Base-by-base conservation (phyloP, 2,329 filamentous ascomycete species). In the Fusarium neocosmosporiellum region DNA sequence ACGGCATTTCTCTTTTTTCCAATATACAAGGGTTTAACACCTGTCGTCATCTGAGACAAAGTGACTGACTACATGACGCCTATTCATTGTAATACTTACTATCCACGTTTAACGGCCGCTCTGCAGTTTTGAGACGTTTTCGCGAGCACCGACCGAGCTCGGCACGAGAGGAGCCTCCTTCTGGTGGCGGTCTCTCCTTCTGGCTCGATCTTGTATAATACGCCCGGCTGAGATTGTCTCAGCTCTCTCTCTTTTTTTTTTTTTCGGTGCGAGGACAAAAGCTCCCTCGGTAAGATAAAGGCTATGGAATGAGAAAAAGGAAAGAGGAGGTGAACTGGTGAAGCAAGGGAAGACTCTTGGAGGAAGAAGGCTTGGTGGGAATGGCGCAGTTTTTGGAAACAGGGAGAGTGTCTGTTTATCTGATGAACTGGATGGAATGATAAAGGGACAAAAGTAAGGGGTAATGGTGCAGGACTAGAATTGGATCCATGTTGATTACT, bases 81-180 rank as follows among this genome's bases (percentile, higher is more conserved):
- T 74, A 74, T 59, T 70, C 66, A 59, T 74, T 74, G 71, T 74
- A 74, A 74, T 74, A 63, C 24, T 29, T 50, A 50, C 24, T 29
- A 54, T 36, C 43, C 39, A 60, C 55, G 62, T 72, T 72, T 72
- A 67, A 74, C 72, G 72, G 63, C 69, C 61, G 63, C 37, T 68
- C 57, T 41, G 62, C 46, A 58, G 33, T 60, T 55, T 53, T 22
- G 43, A 70, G 29, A 43, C 41, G 41, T 54, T 37, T 34, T 55
- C n/a, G 34, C 34, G 65, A 46, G 68, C 48, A 54, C 59, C 36
- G 31, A 63, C 34, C 37, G 59, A n/a, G 22, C 39, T 36, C 43
- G 67, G 50, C 41, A 33, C 5, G 33, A 54, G 33, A 37, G 13
- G n/a, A n/a, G 20, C 8, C 27, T 34, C 41, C 8, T 50, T 50